A percentile compares a stretch with the other conserved stretches of the same genome.
Evolutionary conservation across 1,284 basidiomycete genomes (phyloP).

Genomic region (Ganoderma lucidum): DNA sequence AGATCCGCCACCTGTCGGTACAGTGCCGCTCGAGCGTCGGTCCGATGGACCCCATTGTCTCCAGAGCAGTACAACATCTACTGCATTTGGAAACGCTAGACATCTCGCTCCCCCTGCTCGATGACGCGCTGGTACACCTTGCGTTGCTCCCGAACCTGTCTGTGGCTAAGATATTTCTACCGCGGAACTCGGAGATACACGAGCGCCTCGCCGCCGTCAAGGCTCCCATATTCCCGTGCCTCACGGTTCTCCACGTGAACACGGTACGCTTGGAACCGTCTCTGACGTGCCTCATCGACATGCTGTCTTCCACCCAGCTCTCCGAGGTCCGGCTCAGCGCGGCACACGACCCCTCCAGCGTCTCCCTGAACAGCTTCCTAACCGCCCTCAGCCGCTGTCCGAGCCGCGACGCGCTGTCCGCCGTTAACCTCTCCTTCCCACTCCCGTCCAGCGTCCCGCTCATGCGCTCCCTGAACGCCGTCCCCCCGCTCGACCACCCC

Average conservation of each 20-base stretch:
- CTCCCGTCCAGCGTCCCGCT: constrained; percentile 29
- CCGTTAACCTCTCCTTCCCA: constrained; percentile 23
- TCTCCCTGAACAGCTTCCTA: constrained; percentile 16
- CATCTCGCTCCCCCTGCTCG: constrained; percentile 24
- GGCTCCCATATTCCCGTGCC: constrained; percentile 22
- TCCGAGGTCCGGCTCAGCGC: constrained; percentile 25
- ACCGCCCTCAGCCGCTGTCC: constrained; percentile 19
- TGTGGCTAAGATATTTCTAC: constrained; percentile 29
- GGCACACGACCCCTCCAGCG: constrained; percentile 26
- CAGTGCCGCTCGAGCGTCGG: constrained; percentile 30
- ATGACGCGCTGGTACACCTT: constrained; percentile 27
- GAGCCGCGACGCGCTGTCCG: constrained; percentile 20
- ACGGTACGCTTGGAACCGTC: constrained; percentile 24
- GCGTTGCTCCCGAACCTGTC: constrained; percentile 24
- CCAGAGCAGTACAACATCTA: constrained; percentile 22
- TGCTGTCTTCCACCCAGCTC: constrained; percentile 25
- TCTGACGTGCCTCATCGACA: constrained; percentile 19
- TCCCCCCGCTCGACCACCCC: constrained; percentile 27
- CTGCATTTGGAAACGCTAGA: constrained; percentile 29
- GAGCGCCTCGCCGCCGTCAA: constrained; percentile 16
- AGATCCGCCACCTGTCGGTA: constrained; percentile 27
- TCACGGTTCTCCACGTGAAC: constrained; percentile 27
- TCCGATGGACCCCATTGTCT: constrained; percentile 25
- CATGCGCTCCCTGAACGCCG: constrained; percentile 28
- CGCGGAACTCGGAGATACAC: constrained; percentile 20